Evolutionary conservation across 441 rosid species (phyloP).

Genomic region (Pelargonium myrrhifolium): DNA sequence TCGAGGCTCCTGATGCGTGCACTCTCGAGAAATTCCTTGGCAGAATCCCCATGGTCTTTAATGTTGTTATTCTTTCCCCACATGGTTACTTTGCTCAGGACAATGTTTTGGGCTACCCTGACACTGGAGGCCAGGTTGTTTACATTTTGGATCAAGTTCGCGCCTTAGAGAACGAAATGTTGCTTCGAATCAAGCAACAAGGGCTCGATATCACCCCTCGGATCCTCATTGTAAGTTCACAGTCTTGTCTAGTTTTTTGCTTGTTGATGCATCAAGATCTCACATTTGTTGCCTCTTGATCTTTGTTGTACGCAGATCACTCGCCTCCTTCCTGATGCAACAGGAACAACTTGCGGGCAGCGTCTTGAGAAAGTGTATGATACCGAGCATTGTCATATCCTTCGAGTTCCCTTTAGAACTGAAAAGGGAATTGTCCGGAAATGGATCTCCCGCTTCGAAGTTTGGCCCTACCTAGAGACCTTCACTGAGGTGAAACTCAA

Average conservation of each 20-base stretch:
- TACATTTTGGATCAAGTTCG: constrained; percentile 97
- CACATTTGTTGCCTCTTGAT: constrained; percentile 12
- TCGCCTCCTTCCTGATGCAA: constrained; percentile 90
- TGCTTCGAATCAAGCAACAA: constrained; percentile 77
- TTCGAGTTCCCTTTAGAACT: constrained; percentile 81
- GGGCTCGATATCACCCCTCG: constrained; percentile 84
- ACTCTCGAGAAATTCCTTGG: constrained; percentile 79
- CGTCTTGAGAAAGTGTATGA: constrained; percentile 84
- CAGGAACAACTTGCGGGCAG: constrained; percentile 91
- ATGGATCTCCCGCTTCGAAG: constrained; percentile 97
- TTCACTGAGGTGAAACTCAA: constrained; percentile 64
- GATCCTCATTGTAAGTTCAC: constrained; percentile 68
- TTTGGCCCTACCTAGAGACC: constrained; percentile 96
- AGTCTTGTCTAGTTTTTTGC: neutral
- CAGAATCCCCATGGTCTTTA: constrained; percentile 84
- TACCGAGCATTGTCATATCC: constrained; percentile 74
- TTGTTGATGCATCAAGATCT: neutral
- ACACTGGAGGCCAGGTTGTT: constrained; percentile 99
- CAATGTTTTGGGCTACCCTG: constrained; percentile 93
- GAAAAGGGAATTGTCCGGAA: constrained; percentile 75
- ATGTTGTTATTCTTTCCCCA: constrained; percentile 81
- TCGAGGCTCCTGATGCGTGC: constrained; percentile 91
- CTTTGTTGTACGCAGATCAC: constrained; percentile 49
- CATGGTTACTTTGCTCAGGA: constrained; percentile 96
- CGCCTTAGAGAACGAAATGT: constrained; percentile 84